Evolutionary conservation across 805 yeast species (phyloP).

Genomic region (Metschnikowia vanudenii): DNA sequence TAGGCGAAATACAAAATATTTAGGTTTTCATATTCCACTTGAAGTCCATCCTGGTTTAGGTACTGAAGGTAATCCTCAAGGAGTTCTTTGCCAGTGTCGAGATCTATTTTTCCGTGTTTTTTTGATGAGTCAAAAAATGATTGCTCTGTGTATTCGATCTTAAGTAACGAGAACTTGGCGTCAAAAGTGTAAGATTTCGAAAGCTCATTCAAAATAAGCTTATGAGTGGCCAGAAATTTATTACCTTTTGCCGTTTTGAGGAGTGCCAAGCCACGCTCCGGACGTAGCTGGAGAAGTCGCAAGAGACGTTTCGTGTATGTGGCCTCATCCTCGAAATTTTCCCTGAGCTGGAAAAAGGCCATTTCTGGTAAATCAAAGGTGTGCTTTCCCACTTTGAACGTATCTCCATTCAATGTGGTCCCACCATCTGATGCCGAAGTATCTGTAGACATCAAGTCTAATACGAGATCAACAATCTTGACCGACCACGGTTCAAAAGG

Average conservation of each 20-base stretch:
- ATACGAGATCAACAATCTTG: slow-evolving; percentile 10
- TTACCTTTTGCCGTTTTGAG: slow-evolving; percentile 29
- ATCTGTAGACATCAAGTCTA: slow-evolving; percentile 9
- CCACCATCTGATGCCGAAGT: not conserved
- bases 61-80: slow-evolving; percentile 25
- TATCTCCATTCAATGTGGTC: not conserved
- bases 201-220: slow-evolving; percentile 31
- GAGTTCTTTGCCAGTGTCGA: slow-evolving; percentile 23
- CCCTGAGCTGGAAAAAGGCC: slow-evolving; percentile 16
- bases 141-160: slow-evolving; percentile 37
- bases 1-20: slow-evolving; percentile 29
- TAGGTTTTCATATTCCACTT: slow-evolving; percentile 23
- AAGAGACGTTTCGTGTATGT: slow-evolving; percentile 32
- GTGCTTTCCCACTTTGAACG: not conserved
- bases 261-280: slow-evolving; percentile 30
- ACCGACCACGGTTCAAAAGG: slow-evolving; percentile 8
- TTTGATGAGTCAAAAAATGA: slow-evolving; percentile 22
- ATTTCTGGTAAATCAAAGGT: slow-evolving; percentile 9
- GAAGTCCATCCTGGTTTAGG: slow-evolving; percentile 14
- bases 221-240: slow-evolving; percentile 28
- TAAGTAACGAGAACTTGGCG: slow-evolving; percentile 27
- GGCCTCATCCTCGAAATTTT: slow-evolving; percentile 21
- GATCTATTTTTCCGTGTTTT: slow-evolving; percentile 7
- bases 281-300: slow-evolving; percentile 30
- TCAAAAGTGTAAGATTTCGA: slow-evolving; percentile 22